Conservation (phyloP, 2,329 filamentous ascomycete species). For the Curvularia lunata region DNA sequence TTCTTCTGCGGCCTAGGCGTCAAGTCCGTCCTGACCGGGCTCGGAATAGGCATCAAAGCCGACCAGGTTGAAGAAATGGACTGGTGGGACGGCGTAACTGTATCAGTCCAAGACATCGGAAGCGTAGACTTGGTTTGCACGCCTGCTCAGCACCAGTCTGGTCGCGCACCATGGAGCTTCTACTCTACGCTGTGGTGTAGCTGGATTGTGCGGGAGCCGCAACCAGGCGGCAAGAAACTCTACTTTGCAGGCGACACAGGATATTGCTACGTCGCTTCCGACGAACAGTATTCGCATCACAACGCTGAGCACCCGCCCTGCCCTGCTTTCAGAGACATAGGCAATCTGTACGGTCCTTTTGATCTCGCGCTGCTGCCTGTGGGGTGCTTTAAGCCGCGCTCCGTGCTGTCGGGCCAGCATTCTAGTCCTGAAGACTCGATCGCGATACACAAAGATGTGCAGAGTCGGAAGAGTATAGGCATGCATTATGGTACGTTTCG, state of each 20-base stretch:
- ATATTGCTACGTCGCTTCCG: constrained; percentile 50
- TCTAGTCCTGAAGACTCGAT: constrained; percentile 57
- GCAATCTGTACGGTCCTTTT: constrained; percentile 55
- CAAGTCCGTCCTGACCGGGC: constrained; percentile 46
- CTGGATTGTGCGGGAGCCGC: constrained; percentile 50
- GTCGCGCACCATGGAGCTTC: constrained; percentile 50
- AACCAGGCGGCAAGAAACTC: constrained; percentile 42
- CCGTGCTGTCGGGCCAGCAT: constrained; percentile 55
- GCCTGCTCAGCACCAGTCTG: constrained; percentile 57
- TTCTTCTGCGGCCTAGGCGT: constrained; percentile 54
- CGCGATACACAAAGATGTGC: constrained; percentile 56
- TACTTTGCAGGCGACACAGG: constrained; percentile 60
- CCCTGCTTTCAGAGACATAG: constrained; percentile 57
- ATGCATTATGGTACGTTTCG: constrained; percentile 61
- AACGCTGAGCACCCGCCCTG: constrained; percentile 51
- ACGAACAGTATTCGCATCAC: constrained; percentile 40
- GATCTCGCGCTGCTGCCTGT: constrained; percentile 59
- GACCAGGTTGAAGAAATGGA: constrained; percentile 56
- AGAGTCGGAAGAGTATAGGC: constrained; percentile 56
- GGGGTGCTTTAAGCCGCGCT: constrained; percentile 55
- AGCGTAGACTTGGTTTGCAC: constrained; percentile 54
- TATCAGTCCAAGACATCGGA: constrained; percentile 45
- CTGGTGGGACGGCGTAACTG: constrained; percentile 57
- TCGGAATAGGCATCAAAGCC: constrained; percentile 47
- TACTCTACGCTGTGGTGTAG: constrained; percentile 57